Base-by-base conservation (phyloP, 1,139 yeast species). In the Williopsis jadinii region DNA sequence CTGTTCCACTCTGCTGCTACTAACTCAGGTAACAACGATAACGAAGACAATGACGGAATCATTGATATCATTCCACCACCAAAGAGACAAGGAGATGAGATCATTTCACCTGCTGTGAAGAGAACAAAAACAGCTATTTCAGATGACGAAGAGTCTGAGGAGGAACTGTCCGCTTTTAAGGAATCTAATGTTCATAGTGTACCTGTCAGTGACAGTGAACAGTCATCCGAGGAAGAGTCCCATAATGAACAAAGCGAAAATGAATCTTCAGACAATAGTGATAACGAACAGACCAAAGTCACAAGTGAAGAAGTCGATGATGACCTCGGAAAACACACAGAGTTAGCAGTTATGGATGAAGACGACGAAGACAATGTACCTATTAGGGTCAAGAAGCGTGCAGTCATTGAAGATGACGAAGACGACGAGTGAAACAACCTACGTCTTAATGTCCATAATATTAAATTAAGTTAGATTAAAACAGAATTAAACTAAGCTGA, bases 41-140 rank as follows among this genome's bases (percentile, higher is more conserved):
- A 38, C 11, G 32, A 28, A 9, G 41, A 38, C 28, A 44, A 40
- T 11, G 31, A 30, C 34, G 41, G 34, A 29, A 50, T 30, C 8
- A n/a, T 30, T 15, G 29, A 19, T 19, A 34, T 28, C 9, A 19
- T 19, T 19, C 6, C 24, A 6, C 24, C 24, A 19, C 55, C 54
- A 13, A 53, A 41, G 41, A 38, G 41, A 32, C 35, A 33, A 15
- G n/a, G 19, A 46, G 10, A 51, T 11, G 15, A n/a, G 2, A 49
- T 50, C 11, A 42, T 49, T 11, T 44, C 50, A 11, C 45, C 46
- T 33, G 8, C 28, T 28, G 12, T 48, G 30, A 41, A 50, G 38
- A 38, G 49, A 37, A 19, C 44, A 34, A 41, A 35, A 24, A 40
- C 30, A 11, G 44, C 39, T 24, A 19, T 6, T 19, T 19, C 24